These are phyloP conservation scores for Truncatella angustata DNA, from an alignment of 2,329 filamentous ascomycete genomes.

Conservation along the genomic window DNA sequence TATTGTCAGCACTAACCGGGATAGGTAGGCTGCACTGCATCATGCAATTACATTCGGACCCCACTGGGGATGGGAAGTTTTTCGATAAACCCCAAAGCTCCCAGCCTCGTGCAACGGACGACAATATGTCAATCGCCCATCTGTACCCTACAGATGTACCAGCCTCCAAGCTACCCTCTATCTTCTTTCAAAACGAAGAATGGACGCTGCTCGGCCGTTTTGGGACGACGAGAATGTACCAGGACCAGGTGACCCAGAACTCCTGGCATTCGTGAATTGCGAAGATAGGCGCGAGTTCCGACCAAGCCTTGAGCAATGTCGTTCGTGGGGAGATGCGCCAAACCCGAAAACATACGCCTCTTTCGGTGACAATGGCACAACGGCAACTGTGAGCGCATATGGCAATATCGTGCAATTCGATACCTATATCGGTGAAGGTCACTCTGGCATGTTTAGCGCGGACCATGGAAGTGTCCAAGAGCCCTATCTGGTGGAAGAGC, in stretches of 20 bases:
- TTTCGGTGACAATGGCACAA: conserved; percentile 12
- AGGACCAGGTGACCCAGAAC: neutral
- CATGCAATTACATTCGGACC: neutral
- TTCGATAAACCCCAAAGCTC: neutral
- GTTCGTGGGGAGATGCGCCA: neutral
- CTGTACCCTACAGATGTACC: too few species aligned
- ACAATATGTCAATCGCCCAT: too few species aligned
- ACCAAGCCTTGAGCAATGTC: neutral
- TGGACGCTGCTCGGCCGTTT: too few species aligned
- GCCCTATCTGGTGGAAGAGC: neutral
- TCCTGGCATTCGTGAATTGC: neutral
- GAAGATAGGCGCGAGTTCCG: neutral
- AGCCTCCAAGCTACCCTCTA: too few species aligned
- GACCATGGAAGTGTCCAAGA: neutral
- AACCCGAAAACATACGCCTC: neutral
- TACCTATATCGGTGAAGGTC: neutral
- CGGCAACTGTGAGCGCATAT: conserved; percentile 11
- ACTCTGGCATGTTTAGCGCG: conserved; percentile 9
- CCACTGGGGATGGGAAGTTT: neutral
- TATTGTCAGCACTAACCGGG: neutral
- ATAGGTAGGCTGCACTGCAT: neutral
- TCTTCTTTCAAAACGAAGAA: too few species aligned
- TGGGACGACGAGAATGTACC: neutral
- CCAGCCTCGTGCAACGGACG: neutral
- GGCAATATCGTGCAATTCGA: conserved; percentile 13